Conservation (phyloP, 208 protist species). For the Trichomonas gallinae region DNA sequence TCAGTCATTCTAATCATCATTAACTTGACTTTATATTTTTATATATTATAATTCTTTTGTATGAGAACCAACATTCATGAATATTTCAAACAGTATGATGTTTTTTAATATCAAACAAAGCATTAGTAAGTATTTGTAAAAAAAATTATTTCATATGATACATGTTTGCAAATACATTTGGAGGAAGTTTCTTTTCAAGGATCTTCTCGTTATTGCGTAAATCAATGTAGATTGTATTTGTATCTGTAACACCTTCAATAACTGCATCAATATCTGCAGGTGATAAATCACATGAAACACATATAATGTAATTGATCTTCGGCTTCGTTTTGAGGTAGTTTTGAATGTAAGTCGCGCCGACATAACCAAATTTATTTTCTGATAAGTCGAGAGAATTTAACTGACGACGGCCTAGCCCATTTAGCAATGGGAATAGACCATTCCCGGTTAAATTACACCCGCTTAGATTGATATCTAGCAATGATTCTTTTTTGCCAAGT, state of each 20-base stretch:
- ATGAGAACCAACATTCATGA: no score
- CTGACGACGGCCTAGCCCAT: neutral
- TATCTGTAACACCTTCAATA: neutral
- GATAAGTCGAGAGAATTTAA: neutral
- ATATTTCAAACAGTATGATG: no score
- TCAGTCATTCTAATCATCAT: no score
- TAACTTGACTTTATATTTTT: no score
- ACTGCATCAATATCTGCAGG: neutral
- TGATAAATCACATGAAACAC: neutral
- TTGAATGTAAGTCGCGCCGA: neutral
- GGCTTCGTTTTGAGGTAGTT: neutral
- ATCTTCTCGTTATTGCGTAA: neutral
- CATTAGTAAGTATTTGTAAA: neutral
- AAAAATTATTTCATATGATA: neutral
- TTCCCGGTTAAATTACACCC: neutral
- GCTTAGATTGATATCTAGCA: neutral
- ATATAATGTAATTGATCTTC: neutral
- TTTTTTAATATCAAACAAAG: neutral
- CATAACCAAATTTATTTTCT: neutral
- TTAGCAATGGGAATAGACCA: neutral
- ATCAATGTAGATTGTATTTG: neutral
- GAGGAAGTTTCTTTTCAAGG: neutral
- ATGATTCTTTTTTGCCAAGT: neutral
- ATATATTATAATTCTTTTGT: no score
- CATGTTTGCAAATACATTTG: neutral